These are phyloP conservation scores for Dactylellina sp. DNA, from an alignment of 2,329 filamentous ascomycete species.

Conservation along the genomic window DNA sequence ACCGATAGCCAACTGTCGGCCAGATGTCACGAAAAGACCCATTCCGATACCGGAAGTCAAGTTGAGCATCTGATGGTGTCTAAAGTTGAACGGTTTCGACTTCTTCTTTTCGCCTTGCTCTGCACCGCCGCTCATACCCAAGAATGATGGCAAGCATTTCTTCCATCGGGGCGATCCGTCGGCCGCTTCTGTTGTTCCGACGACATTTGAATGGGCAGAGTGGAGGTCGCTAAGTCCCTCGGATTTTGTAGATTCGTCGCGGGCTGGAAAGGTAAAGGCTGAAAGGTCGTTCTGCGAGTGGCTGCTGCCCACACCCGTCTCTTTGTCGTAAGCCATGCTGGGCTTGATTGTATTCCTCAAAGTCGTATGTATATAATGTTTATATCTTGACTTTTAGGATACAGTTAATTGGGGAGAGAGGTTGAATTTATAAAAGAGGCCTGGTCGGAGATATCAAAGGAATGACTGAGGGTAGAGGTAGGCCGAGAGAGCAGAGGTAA, in stretches of 20 bases:
- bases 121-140: constrained; percentile 19
- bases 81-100: constrained; percentile 59
- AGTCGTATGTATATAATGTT: constrained; percentile 15
- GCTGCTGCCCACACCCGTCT: neutral
- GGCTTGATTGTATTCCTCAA: constrained; percentile 9
- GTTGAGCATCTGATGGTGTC: constrained; percentile 77
- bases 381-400: constrained; percentile 4
- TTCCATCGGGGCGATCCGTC: constrained; percentile 30
- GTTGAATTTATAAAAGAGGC: constrained; percentile 5
- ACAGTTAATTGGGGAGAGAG: constrained; percentile 5
- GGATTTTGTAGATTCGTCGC: constrained; percentile 21
- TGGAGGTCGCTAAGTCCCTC: constrained; percentile 38
- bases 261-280: constrained; percentile 36
- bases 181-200: constrained; percentile 38
- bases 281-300: constrained; percentile 35
- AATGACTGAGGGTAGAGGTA: constrained; percentile 26
- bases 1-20: constrained; percentile 71
- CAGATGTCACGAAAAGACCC: constrained; percentile 73
- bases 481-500: constrained; percentile 6
- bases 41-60: constrained; percentile 73
- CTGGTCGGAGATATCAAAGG: constrained; percentile 17
- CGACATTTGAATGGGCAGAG: constrained; percentile 50
- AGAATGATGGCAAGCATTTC: constrained; percentile 40
- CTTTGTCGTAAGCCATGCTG: constrained; percentile 45
- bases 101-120: constrained; percentile 13